Evolutionary conservation across 768 basidiomycete species (phyloP).

Genomic region (Suillus plorans): DNA sequence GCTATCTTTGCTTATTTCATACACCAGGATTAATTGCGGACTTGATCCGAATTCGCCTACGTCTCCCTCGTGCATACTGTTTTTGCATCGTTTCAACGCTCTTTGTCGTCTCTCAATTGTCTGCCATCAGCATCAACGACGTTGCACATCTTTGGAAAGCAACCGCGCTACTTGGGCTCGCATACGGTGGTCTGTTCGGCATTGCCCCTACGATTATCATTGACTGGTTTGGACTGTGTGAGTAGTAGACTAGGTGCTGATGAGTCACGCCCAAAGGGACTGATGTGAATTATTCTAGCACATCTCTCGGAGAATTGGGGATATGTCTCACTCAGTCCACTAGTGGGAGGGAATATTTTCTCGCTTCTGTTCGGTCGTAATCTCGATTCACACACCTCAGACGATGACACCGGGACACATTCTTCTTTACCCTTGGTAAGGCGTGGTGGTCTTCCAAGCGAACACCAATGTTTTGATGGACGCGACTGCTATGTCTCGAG

Average conservation of each 20-base stretch:
- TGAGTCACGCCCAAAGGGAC: background rate
- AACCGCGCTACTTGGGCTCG: slow-evolving; percentile 36
- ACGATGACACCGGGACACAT: background rate
- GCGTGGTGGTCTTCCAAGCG: slow-evolving; percentile 23
- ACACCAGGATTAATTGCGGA: slow-evolving; percentile 67
- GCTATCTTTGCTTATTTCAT: background rate
- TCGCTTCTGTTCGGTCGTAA: slow-evolving; percentile 82
- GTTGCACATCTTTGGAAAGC: slow-evolving; percentile 63
- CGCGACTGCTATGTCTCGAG: slow-evolving; percentile 59
- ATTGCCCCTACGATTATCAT: slow-evolving; percentile 73
- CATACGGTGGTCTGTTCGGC: slow-evolving; percentile 75
- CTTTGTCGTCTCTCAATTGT: slow-evolving; percentile 73
- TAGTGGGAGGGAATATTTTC: slow-evolving; percentile 80
- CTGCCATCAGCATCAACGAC: slow-evolving; percentile 52
- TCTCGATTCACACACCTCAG: slow-evolving; percentile 65
- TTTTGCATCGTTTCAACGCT: slow-evolving; percentile 63
- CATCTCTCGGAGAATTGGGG: slow-evolving; percentile 90
- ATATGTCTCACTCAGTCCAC: slow-evolving; percentile 67
- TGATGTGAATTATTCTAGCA: slow-evolving; percentile 31
- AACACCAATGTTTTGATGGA: slow-evolving; percentile 55
- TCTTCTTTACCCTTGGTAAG: background rate
- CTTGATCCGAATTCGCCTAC: slow-evolving; percentile 52
- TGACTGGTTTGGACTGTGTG: slow-evolving; percentile 89
- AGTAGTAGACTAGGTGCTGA: slow-evolving; percentile 30
- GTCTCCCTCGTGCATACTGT: slow-evolving; percentile 66